Base-by-base conservation (phyloP, 768 basidiomycete genomes). In the Calvatia gigantea region DNA sequence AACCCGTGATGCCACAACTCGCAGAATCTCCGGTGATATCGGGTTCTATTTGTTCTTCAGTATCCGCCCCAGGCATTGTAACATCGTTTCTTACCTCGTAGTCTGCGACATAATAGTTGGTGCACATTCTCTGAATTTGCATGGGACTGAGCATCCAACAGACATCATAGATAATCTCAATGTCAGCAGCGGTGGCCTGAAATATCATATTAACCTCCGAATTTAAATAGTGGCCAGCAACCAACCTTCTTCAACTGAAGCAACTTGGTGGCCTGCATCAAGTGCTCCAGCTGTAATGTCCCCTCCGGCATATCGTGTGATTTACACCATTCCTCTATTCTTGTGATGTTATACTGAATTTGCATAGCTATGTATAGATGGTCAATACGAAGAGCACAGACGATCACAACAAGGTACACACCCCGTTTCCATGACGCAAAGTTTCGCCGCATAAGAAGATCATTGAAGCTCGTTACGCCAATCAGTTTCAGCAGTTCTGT, bases 351-450 rank as follows among this genome's bases (percentile, higher is more conserved):
- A 71, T 99, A 99, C 69, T 99, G 97, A 56, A 99, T 98, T 82
- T 99, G 97, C 97, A 99, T 98, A 3, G 97, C 97, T 98, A 60
- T 35, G 53, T 33, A 55, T 29, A 12, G 14, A 29, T 27, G n/a
- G 19, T 62, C 17, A 60, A 55, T 17, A n/a, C 11, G 2, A 44
- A 8, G 37, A 2, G 51, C 32, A 39, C 25, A 19, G 29, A 51
- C 12, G 37, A 21, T 29, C 25, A 14, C 31, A 19, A 21, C 19
- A n/a, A n/a, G n/a, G n/a, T n/a, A 75, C 81, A 51, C 63, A 96
- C 95, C 95, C 80, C 97, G 85, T 73, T 99, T 99, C 97, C 97
- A 99, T 6, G 95, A 98, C 61, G 93, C 95, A 74, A 99, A 99
- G 71, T 99, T 99, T 49, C 97, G 83, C 66, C 97, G 81, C 97